Percentiles rank a stretch among this genome's conserved stretches.
Conservation (phyloP, 225 moss, liverwort and hornwort species). For the Thuidium tamariscinum region DNA sequence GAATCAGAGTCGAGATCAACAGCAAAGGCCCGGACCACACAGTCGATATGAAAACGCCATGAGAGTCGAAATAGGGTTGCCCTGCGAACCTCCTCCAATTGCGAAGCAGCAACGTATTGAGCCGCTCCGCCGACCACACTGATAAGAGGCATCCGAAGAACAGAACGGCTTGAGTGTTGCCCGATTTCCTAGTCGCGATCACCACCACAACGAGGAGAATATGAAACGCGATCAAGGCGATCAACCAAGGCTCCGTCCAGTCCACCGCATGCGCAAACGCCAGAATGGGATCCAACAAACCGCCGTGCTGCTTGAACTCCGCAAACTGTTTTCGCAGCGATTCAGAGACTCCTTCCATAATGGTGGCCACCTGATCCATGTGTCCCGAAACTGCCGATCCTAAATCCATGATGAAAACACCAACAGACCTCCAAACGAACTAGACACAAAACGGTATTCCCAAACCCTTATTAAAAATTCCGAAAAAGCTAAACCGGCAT, state of each 20-base stretch:
- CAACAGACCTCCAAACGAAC: neutral
- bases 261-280: conserved; percentile 66
- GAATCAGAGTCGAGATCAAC: conserved; percentile 52
- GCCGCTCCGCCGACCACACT: conserved; percentile 58
- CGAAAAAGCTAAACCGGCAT: neutral
- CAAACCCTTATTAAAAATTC: neutral
- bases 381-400: conserved; percentile 44
- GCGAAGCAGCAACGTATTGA: conserved; percentile 42
- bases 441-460: neutral
- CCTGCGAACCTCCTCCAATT: conserved; percentile 63
- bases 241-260: conserved; percentile 86
- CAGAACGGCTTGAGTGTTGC: conserved; percentile 48
- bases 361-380: conserved; percentile 44
- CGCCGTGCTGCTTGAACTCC: conserved; percentile 43
- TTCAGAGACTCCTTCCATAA: conserved; percentile 53
- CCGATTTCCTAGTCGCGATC: conserved; percentile 39
- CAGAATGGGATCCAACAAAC: conserved; percentile 47
- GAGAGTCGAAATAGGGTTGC: conserved; percentile 75
- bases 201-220: conserved; percentile 24
- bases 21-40: conserved; percentile 83
- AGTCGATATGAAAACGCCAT: conserved; percentile 79
- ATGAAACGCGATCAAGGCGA: conserved; percentile 57
- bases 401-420: conserved; percentile 25
- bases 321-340: conserved; percentile 46
- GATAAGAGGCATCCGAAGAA: conserved; percentile 52